phyloP scores from a whole-genome alignment of 106 monocot genomes.

The Dioscorea alata region DNA sequence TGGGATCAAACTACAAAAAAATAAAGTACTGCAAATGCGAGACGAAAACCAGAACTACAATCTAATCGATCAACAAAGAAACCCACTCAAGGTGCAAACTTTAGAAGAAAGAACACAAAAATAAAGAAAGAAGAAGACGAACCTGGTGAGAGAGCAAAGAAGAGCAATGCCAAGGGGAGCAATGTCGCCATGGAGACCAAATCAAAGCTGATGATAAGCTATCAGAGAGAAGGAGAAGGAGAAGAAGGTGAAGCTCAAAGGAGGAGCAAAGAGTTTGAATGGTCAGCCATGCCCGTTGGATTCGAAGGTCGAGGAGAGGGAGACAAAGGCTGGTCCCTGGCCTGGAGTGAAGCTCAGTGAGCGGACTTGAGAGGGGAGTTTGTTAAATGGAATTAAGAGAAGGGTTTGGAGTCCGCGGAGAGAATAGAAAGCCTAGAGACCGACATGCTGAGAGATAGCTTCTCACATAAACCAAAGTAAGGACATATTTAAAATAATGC shows the following conservation, averaged over 20 bases:
- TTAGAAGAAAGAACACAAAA: neutral
- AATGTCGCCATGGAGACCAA: too few species aligned
- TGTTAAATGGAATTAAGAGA: neutral
- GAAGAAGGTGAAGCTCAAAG: slow-evolving; percentile 1
- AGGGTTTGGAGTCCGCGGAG: neutral
- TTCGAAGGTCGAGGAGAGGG: neutral
- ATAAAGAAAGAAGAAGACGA: neutral
- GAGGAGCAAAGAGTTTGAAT: neutral
- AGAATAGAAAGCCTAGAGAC: neutral
- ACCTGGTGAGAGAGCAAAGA: neutral
- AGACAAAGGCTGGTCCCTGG: neutral
- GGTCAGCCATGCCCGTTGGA: neutral
- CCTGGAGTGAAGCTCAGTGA: neutral
- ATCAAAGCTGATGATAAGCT: neutral
- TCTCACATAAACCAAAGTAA: too few species aligned
- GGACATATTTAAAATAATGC: too few species aligned
- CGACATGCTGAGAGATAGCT: too few species aligned
- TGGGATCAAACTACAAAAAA: neutral
- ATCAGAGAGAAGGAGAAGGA: neutral
- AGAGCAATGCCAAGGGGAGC: neutral
- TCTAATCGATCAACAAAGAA: neutral
- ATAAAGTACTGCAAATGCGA: neutral
- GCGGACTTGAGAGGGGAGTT: neutral
- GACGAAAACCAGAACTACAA: neutral
- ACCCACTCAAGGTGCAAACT: neutral